Percentiles rank a stretch among this genome's conserved stretches.
Conservation (phyloP, 225 moss, liverwort and hornwort genomes). For the Pseudisothecium myosuroides region DNA sequence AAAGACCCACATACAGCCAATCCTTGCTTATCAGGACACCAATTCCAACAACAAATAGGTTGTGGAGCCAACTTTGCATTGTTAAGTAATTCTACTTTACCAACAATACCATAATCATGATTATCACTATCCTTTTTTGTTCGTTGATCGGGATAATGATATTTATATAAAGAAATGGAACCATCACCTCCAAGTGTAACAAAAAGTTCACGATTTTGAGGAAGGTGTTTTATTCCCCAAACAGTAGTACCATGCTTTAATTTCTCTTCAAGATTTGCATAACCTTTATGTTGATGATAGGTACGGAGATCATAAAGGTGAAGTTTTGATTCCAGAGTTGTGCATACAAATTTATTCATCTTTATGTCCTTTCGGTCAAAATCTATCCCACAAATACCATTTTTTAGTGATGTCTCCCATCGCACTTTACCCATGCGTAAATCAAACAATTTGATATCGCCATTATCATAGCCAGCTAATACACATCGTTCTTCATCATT, state of each 20-base stretch:
- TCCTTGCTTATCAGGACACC: slow-evolving; percentile 73
- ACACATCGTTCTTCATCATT: slow-evolving; percentile 88
- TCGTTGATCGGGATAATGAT: slow-evolving; percentile 69
- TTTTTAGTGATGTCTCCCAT: slow-evolving; percentile 70
- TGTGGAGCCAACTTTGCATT: slow-evolving; percentile 57
- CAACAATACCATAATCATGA: slow-evolving; percentile 42
- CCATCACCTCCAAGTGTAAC: slow-evolving; percentile 81
- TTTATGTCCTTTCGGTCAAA: slow-evolving; percentile 90
- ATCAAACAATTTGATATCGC: slow-evolving; percentile 85
- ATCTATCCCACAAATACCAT: slow-evolving; percentile 90
- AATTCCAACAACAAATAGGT: slow-evolving; percentile 74
- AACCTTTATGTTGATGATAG: slow-evolving; percentile 43
- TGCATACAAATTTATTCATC: slow-evolving; percentile 85
- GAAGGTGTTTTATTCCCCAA: slow-evolving; percentile 76
- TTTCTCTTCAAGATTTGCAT: slow-evolving; percentile 41
- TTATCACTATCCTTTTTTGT: slow-evolving; percentile 29
- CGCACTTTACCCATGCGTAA: slow-evolving; percentile 53
- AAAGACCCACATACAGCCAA: slow-evolving; percentile 84
- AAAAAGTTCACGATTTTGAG: slow-evolving; percentile 82
- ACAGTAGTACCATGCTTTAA: slow-evolving; percentile 70
- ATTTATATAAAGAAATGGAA: slow-evolving; percentile 69
- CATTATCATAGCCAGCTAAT: slow-evolving; percentile 88
- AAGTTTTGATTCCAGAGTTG: slow-evolving; percentile 73
- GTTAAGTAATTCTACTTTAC: slow-evolving; percentile 56
- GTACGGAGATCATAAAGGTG: slow-evolving; percentile 77